Evolutionary conservation across 2,329 filamentous ascomycete genomes (phyloP), one percentile per base, ranked within the genome.

Genomic region (Penicillium sp.): DNA sequence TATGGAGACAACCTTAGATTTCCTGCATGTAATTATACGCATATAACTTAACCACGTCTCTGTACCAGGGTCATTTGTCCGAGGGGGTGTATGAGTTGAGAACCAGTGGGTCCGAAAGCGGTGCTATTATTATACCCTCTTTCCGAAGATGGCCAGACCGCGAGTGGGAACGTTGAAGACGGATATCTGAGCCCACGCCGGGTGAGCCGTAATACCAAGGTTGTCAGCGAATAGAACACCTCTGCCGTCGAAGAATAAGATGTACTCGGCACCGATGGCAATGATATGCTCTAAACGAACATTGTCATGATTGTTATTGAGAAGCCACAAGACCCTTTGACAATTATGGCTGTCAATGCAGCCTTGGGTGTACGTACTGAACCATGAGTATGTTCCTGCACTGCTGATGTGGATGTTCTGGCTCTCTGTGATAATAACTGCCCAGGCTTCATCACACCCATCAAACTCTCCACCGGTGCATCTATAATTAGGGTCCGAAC

Each of bases 321-420:
- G 41, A n/a, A 30, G 44, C 58, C 58, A 56, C 31, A 60, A 19
- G 7, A 46, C 31, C 19, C 56, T 47, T 31, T 60, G 58, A 21
- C 58, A 60, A 23, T 13, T 35, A 48, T 60, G 58, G 1, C 6
- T 35, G 51, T 60, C 58, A 17, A 60, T 60, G 51, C 58, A 60
- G 58, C 55, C 45, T n/a, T 60, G 58, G 19, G 44, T 60, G n/a
- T 60, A 60, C 31, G 51, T 35, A n/a, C 58, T 60, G 44, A 60
- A 60, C 58, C 58, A 60, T 7, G 58, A 60, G 51, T 60, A 60
- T 26, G 58, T 60, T 3, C 58, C 51, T 7, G 58, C 58, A 15
- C 50, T 54, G 30, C 51, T 45, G 35, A 55, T 48, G 30, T 60
- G 29, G 50, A 60, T 30, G 31, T 60, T 60, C n/a, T 55, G 58